Base-by-base conservation (phyloP, 148 eudicot species). In the Fagopyrum tataricum region DNA sequence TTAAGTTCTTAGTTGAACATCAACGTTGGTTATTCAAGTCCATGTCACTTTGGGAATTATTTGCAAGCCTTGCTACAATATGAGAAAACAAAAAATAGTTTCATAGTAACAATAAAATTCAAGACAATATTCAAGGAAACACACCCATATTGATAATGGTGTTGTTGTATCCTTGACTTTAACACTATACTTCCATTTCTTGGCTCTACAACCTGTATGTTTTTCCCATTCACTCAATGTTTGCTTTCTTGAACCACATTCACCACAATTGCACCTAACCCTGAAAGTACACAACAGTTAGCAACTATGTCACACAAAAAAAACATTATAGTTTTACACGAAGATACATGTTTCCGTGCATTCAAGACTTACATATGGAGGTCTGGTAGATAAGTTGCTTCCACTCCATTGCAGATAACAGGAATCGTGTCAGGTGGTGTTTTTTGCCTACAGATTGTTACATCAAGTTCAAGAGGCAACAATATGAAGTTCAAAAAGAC, bases 181-280 rank as follows among this genome's bases (percentile, higher is more conserved):
- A 73, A 95, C 87, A 84, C 96, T 92, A 67, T 80, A 77, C 80
- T 95, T 95, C 99, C 99, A 95, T 75, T 95, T 95, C 74, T 92
- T 95, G n/a, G 94, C 91, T 83, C 90, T 87, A 39, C 88, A 92
- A 52, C 99, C 99, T 42, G 96, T 95, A 82, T 95, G 99, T 4
- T 84, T 81, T 82, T 95, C 99, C 99, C 99, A 95, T 79, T 90
- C 94, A 85, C 89, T 80, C 67, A 85, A 84, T 44, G 84, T 73
- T 77, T 75, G 91, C 78, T 90, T 88, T 81, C 75, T 79, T 69
- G 84, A 74, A 59, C 92, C 97, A 81, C 97, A 95, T 51, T 76
- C 79, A 81, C 89, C 91, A 75, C 99, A 92, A 76, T 73, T 85
- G 49, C 99, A 95, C 74, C 87, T 84, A 78, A 95, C 91, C 85